phyloP scores from a whole-genome alignment of 2,329 filamentous ascomycete genomes.

The Clonostachys rhizophaga region DNA sequence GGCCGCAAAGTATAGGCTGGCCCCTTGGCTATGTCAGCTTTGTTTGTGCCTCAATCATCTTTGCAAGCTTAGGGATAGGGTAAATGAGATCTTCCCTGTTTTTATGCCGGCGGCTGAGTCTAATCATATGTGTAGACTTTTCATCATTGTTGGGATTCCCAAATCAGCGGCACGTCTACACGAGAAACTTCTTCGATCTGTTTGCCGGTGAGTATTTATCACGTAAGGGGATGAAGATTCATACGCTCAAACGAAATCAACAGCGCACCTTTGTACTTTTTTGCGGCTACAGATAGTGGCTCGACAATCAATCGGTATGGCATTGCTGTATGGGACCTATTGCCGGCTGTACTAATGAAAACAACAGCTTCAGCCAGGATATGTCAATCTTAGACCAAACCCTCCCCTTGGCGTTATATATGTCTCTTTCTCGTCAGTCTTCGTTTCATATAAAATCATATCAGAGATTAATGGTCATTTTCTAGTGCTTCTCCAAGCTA shows the following conservation, averaged over 20 bases:
- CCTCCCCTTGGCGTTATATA: conserved; percentile 23
- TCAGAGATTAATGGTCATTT: conserved; percentile 13
- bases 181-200: conserved; percentile 9
- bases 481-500: conserved; percentile 6
- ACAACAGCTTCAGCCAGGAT: conserved; percentile 34
- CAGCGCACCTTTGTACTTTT: conserved; percentile 33
- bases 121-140: conserved; percentile 4
- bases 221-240: conserved; percentile 9
- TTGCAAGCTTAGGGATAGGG: conserved; percentile 8
- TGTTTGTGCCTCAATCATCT: background rate
- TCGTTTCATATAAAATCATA: background rate
- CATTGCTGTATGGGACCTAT: conserved; percentile 8
- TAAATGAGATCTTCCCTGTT: background rate
- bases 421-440: conserved; percentile 13
- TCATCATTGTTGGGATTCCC: conserved; percentile 5
- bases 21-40: background rate
- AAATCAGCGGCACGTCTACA: conserved; percentile 11
- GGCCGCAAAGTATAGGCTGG: background rate
- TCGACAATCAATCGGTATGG: conserved; percentile 31
- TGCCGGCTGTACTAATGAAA: background rate
- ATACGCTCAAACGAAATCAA: conserved; percentile 5
- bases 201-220: conserved; percentile 8
- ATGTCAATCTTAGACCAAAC: conserved; percentile 33
- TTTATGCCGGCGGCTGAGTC: no score
- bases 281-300: conserved; percentile 32